Evolutionary conservation across 1,284 basidiomycete species (phyloP).

Genomic region (Papiliotrema terrestris): DNA sequence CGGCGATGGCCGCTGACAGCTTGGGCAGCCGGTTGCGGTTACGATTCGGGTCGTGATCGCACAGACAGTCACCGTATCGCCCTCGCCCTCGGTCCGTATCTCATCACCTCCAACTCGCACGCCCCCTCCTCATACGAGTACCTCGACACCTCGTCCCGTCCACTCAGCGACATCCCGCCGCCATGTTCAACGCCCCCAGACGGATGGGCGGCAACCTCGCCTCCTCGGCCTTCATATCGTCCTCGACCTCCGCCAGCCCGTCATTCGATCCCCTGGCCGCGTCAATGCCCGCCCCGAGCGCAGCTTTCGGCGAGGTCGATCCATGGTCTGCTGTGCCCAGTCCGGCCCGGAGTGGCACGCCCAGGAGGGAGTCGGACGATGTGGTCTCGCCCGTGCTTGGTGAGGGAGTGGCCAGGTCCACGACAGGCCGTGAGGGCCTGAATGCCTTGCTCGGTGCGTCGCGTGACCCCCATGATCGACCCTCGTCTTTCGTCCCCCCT

Average conservation of each 20-base stretch:
- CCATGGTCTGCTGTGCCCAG: slow-evolving; percentile 80
- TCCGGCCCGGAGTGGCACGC: slow-evolving; percentile 49
- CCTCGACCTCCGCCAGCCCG: slow-evolving; percentile 9
- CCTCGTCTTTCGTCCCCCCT: too few relatives aligned
- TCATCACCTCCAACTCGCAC: too few relatives aligned
- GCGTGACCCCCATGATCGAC: neutral
- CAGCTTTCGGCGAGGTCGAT: slow-evolving; percentile 62
- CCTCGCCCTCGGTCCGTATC: too few relatives aligned
- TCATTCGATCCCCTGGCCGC: slow-evolving; percentile 36
- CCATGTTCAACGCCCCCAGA: slow-evolving; percentile 45
- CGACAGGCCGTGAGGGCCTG: slow-evolving; percentile 13
- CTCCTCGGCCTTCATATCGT: slow-evolving; percentile 21
- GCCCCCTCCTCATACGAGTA: too few relatives aligned
- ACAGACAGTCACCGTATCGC: too few relatives aligned
- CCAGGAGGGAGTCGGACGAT: slow-evolving; percentile 14
- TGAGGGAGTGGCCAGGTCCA: slow-evolving; percentile 1
- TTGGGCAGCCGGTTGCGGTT: too few relatives aligned
- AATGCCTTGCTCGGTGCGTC: slow-evolving; percentile 34
- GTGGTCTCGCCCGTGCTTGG: slow-evolving; percentile 6
- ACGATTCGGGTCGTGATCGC: too few relatives aligned
- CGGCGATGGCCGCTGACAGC: too few relatives aligned
- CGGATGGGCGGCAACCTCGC: slow-evolving; percentile 17
- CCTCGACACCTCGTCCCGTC: too few relatives aligned
- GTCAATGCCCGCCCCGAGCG: slow-evolving; percentile 19
- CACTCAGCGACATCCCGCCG: neutral